Base-by-base conservation (phyloP, 2,329 filamentous ascomycete genomes). In the Fusarium kyushuense region DNA sequence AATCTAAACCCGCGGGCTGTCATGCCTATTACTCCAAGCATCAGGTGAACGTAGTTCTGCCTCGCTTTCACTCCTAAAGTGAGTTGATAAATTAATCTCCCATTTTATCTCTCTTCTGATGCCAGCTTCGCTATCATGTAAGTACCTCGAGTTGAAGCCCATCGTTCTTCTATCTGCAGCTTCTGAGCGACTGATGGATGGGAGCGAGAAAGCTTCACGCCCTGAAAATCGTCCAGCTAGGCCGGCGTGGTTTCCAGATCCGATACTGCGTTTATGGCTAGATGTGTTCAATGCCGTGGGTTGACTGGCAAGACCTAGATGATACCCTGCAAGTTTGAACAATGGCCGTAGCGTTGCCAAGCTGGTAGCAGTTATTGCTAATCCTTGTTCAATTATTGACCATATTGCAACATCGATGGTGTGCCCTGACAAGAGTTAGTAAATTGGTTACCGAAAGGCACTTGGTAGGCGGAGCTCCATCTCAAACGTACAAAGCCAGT, bases 331-430 rank as follows among this genome's bases (percentile, higher is more conserved):
- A 1, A 72, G 19, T 35, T 76, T 78, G 32, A 79, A 58, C 0
- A 84, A 72, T 0, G 82, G 83, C 0, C 80, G 77, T 1, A 84
- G 71, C 0, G 81, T 83, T 8, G 81, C 79, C 2, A 80, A 74
- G 21, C 78, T 78, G 27, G 79, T 80, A 4, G 82, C 83, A 3
- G 79, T 79, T 61, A 84, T 81, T 48, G 80, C 80, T 1, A 84
- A 72, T 2, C 79, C 80, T 27, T 81, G 75, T 42, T 84, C 83
- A 14, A 80, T 72, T 1, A 78, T 80, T 2, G 82, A 83, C 81
- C 81, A 84, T 63, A 84, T 80, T 33, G 80, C 80, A 43, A 83
- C 77, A 47, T 79, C 76, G 19, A 75, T 54, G 0, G 80, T 81
- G 19, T 76, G 76, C 67, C 64, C 77, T 78, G 7, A 4, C 13